phyloP scores from a whole-genome alignment of 1,284 basidiomycete species.

The Cutaneotrichosporon sp. region DNA sequence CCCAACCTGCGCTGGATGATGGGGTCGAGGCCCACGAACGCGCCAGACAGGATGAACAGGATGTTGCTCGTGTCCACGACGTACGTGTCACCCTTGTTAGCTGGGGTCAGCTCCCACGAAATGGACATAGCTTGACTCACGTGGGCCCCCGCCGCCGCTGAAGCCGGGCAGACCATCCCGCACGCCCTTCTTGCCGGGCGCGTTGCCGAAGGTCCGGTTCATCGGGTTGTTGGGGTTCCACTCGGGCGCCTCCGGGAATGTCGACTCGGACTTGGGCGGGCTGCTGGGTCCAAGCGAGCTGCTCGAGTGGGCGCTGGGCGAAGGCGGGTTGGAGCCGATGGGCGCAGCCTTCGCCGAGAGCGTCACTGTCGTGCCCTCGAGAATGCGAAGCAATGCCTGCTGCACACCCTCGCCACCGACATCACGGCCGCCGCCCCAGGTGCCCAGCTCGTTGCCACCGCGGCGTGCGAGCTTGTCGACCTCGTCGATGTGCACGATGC shows the following conservation, averaged over 20 bases:
- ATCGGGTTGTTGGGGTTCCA: slow-evolving; percentile 49
- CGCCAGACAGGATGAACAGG: slow-evolving; percentile 86
- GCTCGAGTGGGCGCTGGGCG: slow-evolving; percentile 36
- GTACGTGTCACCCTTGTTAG: slow-evolving; percentile 49
- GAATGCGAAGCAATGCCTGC: slow-evolving; percentile 83
- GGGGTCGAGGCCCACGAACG: slow-evolving; percentile 87
- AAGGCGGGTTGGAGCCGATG: slow-evolving; percentile 47
- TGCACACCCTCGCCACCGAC: slow-evolving; percentile 97
- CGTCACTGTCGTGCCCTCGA: slow-evolving; percentile 85
- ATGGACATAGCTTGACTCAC: slow-evolving; percentile 1
- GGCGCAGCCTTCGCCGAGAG: slow-evolving; percentile 64
- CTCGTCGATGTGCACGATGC: slow-evolving; percentile 96
- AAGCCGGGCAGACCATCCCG: slow-evolving; percentile 48
- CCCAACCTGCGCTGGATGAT: slow-evolving; percentile 74
- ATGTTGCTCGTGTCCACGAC: slow-evolving; percentile 67
- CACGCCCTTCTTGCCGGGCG: slow-evolving; percentile 43
- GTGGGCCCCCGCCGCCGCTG: slow-evolving; percentile 42
- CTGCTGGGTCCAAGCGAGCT: slow-evolving; percentile 9
- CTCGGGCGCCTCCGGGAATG: slow-evolving; percentile 37
- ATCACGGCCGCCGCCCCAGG: slow-evolving; percentile 67
- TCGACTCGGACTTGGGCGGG: slow-evolving; percentile 27
- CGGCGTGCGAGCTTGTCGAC: slow-evolving; percentile 84
- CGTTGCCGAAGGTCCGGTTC: slow-evolving; percentile 37
- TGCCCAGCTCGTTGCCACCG: slow-evolving; percentile 60
- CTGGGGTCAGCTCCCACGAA: neutral